These are phyloP conservation scores for Gamarada debralockiae DNA, from an alignment of 495 filamentous ascomycete genomes.

Conservation along the genomic window DNA sequence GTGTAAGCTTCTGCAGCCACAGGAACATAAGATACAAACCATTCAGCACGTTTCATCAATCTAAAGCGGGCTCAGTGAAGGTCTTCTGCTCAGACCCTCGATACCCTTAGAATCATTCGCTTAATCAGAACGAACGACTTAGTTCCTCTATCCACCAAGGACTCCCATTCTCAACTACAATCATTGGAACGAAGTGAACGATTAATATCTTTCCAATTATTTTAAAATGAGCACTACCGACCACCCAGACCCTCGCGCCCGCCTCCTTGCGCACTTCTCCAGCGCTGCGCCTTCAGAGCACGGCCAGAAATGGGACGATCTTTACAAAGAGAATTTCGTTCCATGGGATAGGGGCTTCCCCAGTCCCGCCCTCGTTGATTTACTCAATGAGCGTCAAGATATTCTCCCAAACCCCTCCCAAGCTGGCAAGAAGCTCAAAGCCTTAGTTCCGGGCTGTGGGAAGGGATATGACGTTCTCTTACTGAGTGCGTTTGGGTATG, in stretches of 20 bases:
- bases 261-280: conserved; percentile 28
- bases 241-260: conserved; percentile 24
- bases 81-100: too few relatives aligned
- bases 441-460: conserved; percentile 71
- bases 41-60: too few relatives aligned
- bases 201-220: too few relatives aligned
- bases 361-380: conserved; percentile 63
- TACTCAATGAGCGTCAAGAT: conserved; percentile 40
- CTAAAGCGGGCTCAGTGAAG: too few relatives aligned
- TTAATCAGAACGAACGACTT: too few relatives aligned
- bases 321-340: conserved; percentile 58
- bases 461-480: conserved; percentile 71
- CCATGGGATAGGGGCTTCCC: conserved; percentile 68
- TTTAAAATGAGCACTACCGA: conserved; percentile 9
- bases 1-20: too few relatives aligned
- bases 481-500: conserved; percentile 66
- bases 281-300: conserved; percentile 22
- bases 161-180: too few relatives aligned
- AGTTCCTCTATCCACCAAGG: too few relatives aligned
- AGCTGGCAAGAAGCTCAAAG: conserved; percentile 23
- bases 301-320: conserved; percentile 51
- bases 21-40: too few relatives aligned
- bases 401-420: conserved; percentile 22
- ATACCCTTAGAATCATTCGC: too few relatives aligned
- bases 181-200: too few relatives aligned